These are phyloP conservation scores for Patellifolia procumbens DNA, from an alignment of 179 eudicot species.

Conservation along the genomic window DNA sequence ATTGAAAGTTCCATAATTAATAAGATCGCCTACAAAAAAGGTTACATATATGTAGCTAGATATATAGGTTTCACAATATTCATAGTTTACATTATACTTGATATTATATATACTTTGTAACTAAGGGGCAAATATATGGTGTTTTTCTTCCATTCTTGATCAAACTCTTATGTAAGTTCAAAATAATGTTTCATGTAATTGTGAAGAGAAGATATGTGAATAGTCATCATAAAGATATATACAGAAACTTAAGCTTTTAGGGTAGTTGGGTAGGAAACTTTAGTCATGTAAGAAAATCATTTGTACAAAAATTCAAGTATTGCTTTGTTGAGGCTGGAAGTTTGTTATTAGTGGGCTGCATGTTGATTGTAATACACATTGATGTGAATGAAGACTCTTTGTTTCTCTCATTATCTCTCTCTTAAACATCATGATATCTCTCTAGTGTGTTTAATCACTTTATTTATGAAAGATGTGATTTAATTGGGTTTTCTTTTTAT, in stretches of 20 bases:
- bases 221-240: constrained; percentile 25
- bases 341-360: constrained; percentile 41
- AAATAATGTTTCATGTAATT: constrained; percentile 43
- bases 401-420: constrained; percentile 15
- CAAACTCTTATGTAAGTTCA: constrained; percentile 31
- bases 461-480: constrained; percentile 25
- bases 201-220: constrained; percentile 38
- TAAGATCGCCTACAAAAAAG: constrained; percentile 28
- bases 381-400: constrained; percentile 28
- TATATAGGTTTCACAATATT: neutral
- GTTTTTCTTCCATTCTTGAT: constrained; percentile 8
- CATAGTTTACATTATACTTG: constrained; percentile 8
- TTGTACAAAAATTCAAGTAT: constrained; percentile 34
- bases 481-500: neutral
- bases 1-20: constrained; percentile 24
- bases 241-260: constrained; percentile 13
- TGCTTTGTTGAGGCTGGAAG: constrained; percentile 30
- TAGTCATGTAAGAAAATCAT: constrained; percentile 31
- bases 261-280: constrained; percentile 30
- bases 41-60: constrained; percentile 20
- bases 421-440: constrained; percentile 23
- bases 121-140: constrained; percentile 5
- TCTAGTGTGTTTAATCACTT: constrained; percentile 29
- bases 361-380: constrained; percentile 31
- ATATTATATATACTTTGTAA: constrained; percentile 11